Evolutionary conservation across 768 basidiomycete species (phyloP), one percentile per base, ranked within the genome.

Genomic region (Rhodocollybia butyracea): DNA sequence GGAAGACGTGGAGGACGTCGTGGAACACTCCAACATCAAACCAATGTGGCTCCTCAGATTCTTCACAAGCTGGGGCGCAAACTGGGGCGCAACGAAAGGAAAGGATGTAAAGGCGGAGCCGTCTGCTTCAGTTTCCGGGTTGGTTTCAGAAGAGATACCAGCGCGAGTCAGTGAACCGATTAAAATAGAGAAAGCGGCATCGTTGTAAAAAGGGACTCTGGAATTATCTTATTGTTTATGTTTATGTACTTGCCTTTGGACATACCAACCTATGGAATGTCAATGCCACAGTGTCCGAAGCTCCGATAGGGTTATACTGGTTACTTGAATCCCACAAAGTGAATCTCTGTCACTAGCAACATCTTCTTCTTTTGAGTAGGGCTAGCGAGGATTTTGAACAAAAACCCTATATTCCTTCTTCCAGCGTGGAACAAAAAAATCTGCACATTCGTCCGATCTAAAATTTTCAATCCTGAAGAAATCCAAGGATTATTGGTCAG

Each of bases 21-120:
- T 84, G 43, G 76, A 77, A 63, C 77, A 83, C 67, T 77, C 77
- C 30, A 72, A 70, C 21, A 83, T 88, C 66, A 83, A 82, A 53
- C 88, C 88, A 34, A 84, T 89, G 76, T 91, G 89, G 89, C 65
- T 90, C 52, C 70, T 91, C 62, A 74, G 78, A 63, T 82, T 90
- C 69, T 88, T 91, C 67, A 89, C 84, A 43, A 86, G 85, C 56
- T 90, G 87, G 88, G 86, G 84, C 6, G 80, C 81, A 38, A 78
- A 77, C 59, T 82, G 87, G 82, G 3, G 31, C 31, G 29, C 26
- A 30, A 30, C 27, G 46, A 53, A 53, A 34, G 45, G 24, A 46
- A 30, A 8, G 5, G 45, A 46, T n/a, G 45, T 46, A 7, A 46
- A 46, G 22, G n/a, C 24, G 10, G 45, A 46, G 5, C 6, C 45